Conservation (phyloP, 2,329 filamentous ascomycete genomes). For the Cladophialophora psammophila region DNA sequence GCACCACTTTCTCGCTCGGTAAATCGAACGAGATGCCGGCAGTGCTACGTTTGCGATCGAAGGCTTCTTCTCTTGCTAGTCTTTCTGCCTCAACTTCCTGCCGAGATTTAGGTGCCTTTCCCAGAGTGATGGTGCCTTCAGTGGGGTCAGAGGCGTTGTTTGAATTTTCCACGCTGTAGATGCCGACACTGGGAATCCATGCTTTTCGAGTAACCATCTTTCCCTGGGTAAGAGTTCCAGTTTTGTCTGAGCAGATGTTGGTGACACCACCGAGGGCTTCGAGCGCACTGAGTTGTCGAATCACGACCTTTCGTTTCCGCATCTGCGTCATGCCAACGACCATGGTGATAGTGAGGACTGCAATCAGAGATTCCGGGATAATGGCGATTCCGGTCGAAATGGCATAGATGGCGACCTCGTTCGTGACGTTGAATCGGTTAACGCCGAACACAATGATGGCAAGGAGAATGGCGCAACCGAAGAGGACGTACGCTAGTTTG, state of each 20-base stretch:
- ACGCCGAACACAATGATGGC: constrained; percentile 69
- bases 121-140: constrained; percentile 55
- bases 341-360: constrained; percentile 68
- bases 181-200: constrained; percentile 66
- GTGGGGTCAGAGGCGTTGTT: constrained; percentile 67
- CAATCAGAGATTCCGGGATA: constrained; percentile 69
- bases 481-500: constrained; percentile 82
- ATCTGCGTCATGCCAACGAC: constrained; percentile 63
- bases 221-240: constrained; percentile 64
- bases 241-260: constrained; percentile 60
- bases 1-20: constrained; percentile 57
- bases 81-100: constrained; percentile 45
- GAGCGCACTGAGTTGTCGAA: constrained; percentile 61
- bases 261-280: constrained; percentile 66
- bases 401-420: constrained; percentile 67
- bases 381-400: constrained; percentile 67
- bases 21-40: constrained; percentile 69
- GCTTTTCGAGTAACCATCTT: constrained; percentile 70
- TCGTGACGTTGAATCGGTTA: constrained; percentile 62
- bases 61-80: constrained; percentile 54
- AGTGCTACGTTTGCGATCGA: constrained; percentile 66
- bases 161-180: constrained; percentile 64
- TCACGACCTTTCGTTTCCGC: constrained; percentile 61
- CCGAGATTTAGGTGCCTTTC: constrained; percentile 44
- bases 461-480: constrained; percentile 71